phyloP scores from a whole-genome alignment of 306 rosid species.

The Ormosia semicastrata region DNA sequence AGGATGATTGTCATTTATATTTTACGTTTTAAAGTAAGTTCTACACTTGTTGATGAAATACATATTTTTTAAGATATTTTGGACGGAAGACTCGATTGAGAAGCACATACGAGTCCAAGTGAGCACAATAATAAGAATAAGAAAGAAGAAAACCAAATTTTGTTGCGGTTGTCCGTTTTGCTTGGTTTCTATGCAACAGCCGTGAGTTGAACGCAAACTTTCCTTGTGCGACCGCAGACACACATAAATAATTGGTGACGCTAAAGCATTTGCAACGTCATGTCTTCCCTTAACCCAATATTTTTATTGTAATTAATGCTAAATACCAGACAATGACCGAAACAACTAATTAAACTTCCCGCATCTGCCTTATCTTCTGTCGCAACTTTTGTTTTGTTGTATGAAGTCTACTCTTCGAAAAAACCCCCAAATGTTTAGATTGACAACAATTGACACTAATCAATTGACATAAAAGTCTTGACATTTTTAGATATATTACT shows the following conservation, averaged over 20 bases:
- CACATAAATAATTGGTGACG: neutral
- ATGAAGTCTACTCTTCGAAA: too few relatives aligned
- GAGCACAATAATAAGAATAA: neutral
- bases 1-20: too few relatives aligned
- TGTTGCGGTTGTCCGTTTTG: neutral
- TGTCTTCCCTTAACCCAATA: neutral
- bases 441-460: too few relatives aligned
- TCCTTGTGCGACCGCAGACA: neutral
- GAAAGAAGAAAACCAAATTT: neutral
- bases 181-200: neutral
- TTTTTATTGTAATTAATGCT: neutral
- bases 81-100: neutral
- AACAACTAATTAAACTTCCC: too few relatives aligned
- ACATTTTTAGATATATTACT: too few relatives aligned
- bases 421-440: too few relatives aligned
- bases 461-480: too few relatives aligned
- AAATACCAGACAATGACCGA: neutral
- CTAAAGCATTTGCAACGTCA: neutral
- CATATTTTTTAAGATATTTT: too few relatives aligned
- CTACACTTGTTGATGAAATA: too few relatives aligned
- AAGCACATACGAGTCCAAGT: neutral
- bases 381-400: too few relatives aligned
- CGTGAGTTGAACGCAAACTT: neutral
- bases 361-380: too few relatives aligned
- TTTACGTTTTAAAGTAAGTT: too few relatives aligned